phyloP scores from a whole-genome alignment of 805 yeast genomes.

The Hanseniaspora lindneri region DNA sequence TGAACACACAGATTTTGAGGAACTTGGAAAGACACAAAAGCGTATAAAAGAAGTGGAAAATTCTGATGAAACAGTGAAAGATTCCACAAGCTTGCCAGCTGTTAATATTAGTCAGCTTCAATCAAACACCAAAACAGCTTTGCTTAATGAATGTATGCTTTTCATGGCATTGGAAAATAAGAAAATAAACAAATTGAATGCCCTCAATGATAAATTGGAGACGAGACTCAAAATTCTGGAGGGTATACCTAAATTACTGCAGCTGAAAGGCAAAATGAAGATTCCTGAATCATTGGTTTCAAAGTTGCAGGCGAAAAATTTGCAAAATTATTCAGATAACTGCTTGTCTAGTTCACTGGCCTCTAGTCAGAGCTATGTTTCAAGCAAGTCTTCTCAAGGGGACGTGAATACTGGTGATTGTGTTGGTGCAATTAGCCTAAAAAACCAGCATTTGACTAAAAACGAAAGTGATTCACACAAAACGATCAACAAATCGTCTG shows the following conservation, averaged over 20 bases:
- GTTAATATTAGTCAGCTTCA: background rate
- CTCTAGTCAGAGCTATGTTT: no score
- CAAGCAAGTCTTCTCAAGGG: no score
- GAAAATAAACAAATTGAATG: constrained; percentile 4
- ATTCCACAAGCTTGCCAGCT: background rate
- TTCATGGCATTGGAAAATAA: constrained; percentile 11
- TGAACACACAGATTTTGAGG: constrained; percentile 18
- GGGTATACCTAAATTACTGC: background rate
- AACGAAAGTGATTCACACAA: no score
- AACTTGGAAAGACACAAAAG: constrained; percentile 10
- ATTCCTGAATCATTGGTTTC: background rate
- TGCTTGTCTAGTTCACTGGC: no score
- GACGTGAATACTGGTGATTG: no score
- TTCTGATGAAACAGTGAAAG: background rate
- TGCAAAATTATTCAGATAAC: no score
- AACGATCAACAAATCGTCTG: background rate
- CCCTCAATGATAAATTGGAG: background rate
- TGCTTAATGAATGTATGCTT: constrained; percentile 1
- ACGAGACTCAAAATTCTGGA: background rate
- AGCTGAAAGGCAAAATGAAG: background rate
- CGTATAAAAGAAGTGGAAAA: background rate
- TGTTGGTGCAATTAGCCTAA: no score
- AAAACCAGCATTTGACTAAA: no score
- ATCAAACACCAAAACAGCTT: background rate
- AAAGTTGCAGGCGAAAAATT: no score